Base-by-base conservation (phyloP, 2,329 filamentous ascomycete genomes). In the Mycosphaerella sp. region DNA sequence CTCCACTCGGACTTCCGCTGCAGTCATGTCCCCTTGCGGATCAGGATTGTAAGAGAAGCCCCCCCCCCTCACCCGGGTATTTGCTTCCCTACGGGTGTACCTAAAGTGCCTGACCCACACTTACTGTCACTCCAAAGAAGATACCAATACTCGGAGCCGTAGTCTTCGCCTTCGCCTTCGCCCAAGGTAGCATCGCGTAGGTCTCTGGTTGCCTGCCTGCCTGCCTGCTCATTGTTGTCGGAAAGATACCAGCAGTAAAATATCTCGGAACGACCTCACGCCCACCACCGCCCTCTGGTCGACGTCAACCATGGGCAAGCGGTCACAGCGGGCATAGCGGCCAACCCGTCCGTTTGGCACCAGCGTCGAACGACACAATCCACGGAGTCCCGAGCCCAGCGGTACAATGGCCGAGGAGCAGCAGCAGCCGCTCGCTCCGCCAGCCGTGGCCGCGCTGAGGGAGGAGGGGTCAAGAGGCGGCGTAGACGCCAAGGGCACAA, bases 391-490 rank as follows among this genome's bases (percentile, higher is more conserved):
- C 28, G 21, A 44, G 47, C 37, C 25, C 21, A 41, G 41, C 25
- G 25, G 49, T 37, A 30, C 46, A 44, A 51, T 48, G 44, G 41
- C 52, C 14, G 53, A 55, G 40, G 51, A 43, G 7, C 30, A 43
- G 27, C 50, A 45, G 27, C 50, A 45, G 49, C 67, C 63, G 32
- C 64, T 75, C 62, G 68, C 68, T 18, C 70, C 72, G 53, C 73
- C 72, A 30, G 72, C 68, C 9, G 70, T 75, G 48, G 64, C 65
- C 21, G 70, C 73, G 21, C 61, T 75, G 59, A 70, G 65, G 59
- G 67, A 70, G 41, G 68, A 71, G 54, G 71, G 70, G 12, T 64
- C 28, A 52, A 55, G 47, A 25, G 56, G 56, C 17, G 57, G 56
- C 17, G 57, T 44, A 27, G 34, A 27, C 42, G 48, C 48, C 49